phyloP scores from a whole-genome alignment of 768 basidiomycete species.

The Rhodosporidiobolus odoratus region DNA sequence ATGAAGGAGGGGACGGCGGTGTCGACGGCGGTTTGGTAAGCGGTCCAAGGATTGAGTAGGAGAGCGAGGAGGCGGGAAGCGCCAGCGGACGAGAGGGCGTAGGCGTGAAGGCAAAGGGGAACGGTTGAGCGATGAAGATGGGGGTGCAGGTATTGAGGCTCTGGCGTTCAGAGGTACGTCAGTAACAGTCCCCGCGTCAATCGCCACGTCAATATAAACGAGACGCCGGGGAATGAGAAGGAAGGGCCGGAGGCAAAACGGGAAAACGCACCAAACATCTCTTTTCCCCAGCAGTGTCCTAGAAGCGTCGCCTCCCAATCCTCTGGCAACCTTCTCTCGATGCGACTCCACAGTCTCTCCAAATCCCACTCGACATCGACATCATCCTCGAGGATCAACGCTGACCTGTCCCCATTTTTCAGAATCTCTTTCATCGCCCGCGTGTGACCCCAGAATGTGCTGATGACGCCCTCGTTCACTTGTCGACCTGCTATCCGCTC shows the following conservation, averaged over 20 bases:
- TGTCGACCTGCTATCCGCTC: slow-evolving; percentile 38
- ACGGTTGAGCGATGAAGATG: slow-evolving; percentile 35
- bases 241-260: not conserved
- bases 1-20: slow-evolving; percentile 39
- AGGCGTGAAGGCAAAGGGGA: slow-evolving; percentile 43
- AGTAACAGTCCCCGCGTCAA: no score
- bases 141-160: slow-evolving; percentile 41
- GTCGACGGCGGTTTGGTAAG: slow-evolving; percentile 43
- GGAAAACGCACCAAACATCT: slow-evolving; percentile 28
- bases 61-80: slow-evolving; percentile 30
- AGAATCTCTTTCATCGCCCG: slow-evolving; percentile 39
- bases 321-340: slow-evolving; percentile 34
- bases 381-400: slow-evolving; percentile 42
- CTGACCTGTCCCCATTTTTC: slow-evolving; percentile 36
- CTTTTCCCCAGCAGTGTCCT: slow-evolving; percentile 43
- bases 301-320: slow-evolving; percentile 39
- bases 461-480: slow-evolving; percentile 40
- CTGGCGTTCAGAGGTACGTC: slow-evolving; percentile 8
- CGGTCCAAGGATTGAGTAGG: slow-evolving; percentile 39
- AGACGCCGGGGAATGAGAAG: no score
- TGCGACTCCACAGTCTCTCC: slow-evolving; percentile 40
- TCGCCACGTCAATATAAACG: not conserved
- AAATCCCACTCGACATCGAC: slow-evolving; percentile 44
- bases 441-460: slow-evolving; percentile 42
- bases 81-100: slow-evolving; percentile 37